phyloP scores from a whole-genome alignment of 352 stramenopile genomes.

The Pythium monospermum region DNA sequence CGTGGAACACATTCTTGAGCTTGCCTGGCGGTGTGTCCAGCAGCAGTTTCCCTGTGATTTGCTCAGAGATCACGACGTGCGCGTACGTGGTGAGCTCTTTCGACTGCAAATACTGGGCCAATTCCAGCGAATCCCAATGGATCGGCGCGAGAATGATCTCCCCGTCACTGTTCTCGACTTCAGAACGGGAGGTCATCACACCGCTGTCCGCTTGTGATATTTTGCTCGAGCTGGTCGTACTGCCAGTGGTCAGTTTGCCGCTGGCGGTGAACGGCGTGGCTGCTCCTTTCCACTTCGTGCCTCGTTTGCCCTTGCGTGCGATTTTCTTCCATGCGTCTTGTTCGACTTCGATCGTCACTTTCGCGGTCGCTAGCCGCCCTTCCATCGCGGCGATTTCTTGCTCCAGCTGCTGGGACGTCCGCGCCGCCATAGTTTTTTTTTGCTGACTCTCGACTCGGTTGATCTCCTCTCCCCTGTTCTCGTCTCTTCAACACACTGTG shows the following conservation, averaged over 20 bases:
- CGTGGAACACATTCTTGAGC: conserved; percentile 39
- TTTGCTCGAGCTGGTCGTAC: too few relatives aligned
- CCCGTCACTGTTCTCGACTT: conserved; percentile 13
- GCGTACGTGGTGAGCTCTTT: conserved; percentile 43
- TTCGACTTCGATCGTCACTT: conserved; percentile 49
- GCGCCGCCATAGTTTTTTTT: conserved; percentile 29
- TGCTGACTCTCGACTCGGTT: conserved; percentile 2
- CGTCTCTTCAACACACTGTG: too few relatives aligned
- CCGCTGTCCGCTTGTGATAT: too few relatives aligned
- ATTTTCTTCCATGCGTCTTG: conserved; percentile 47
- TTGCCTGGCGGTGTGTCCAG: conserved; percentile 39
- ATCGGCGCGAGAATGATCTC: conserved; percentile 22
- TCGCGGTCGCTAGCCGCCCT: conserved; percentile 43
- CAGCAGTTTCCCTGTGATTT: conserved; percentile 58
- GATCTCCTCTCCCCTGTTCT: too few relatives aligned
- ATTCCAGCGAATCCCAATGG: conserved; percentile 56
- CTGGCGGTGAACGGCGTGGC: conserved; percentile 1
- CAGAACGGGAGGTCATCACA: neutral
- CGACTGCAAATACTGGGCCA: conserved; percentile 50
- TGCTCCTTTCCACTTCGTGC: conserved; percentile 65
- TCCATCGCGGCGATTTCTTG: conserved; percentile 59
- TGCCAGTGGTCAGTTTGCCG: too few relatives aligned
- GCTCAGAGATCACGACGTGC: conserved; percentile 45
- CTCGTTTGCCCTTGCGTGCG: conserved; percentile 38
- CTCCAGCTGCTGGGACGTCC: conserved; percentile 40